Evolutionary conservation across 768 basidiomycete species (phyloP).

Genomic region (Fomitopsis serialis): DNA sequence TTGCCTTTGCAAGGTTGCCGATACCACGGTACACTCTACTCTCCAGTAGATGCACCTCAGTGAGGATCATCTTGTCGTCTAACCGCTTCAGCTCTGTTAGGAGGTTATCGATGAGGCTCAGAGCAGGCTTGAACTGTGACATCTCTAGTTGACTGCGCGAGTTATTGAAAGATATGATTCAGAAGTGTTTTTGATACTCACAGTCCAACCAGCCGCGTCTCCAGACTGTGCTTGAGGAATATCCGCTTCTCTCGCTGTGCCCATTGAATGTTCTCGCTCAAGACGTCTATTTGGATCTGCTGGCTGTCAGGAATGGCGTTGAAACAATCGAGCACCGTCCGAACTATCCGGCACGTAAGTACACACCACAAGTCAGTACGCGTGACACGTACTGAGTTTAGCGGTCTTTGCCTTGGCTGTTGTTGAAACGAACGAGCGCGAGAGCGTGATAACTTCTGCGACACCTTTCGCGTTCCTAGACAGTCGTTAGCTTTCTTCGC

Average conservation of each 20-base stretch:
- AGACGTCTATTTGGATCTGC: conserved; percentile 75
- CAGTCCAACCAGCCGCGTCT: conserved; percentile 81
- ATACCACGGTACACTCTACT: conserved; percentile 87
- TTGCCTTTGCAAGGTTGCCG: conserved; percentile 85
- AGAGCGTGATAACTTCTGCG: conserved; percentile 80
- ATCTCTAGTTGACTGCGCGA: conserved; percentile 65
- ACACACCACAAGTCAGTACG: neutral
- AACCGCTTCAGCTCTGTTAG: conserved; percentile 87
- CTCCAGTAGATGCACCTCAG: conserved; percentile 94
- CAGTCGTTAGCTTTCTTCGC: neutral
- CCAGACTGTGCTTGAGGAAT: conserved; percentile 91
- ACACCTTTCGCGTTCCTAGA: conserved; percentile 78
- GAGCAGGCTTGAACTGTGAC: conserved; percentile 70
- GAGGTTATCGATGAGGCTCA: conserved; percentile 79
- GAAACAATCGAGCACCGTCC: conserved; percentile 92
- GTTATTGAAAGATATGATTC: neutral
- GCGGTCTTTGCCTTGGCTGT: conserved; percentile 97
- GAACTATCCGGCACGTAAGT: conserved; percentile 46
- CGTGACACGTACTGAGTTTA: conserved; percentile 69
- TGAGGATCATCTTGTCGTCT: conserved; percentile 97
- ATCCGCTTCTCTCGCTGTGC: conserved; percentile 88
- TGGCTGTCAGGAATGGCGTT: conserved; percentile 68
- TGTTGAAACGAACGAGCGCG: conserved; percentile 81
- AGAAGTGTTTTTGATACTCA: conserved; percentile 25
- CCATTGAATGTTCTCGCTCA: conserved; percentile 90